Conservation (phyloP, 257 asterid genomes). For the Capsicum baccatum region DNA sequence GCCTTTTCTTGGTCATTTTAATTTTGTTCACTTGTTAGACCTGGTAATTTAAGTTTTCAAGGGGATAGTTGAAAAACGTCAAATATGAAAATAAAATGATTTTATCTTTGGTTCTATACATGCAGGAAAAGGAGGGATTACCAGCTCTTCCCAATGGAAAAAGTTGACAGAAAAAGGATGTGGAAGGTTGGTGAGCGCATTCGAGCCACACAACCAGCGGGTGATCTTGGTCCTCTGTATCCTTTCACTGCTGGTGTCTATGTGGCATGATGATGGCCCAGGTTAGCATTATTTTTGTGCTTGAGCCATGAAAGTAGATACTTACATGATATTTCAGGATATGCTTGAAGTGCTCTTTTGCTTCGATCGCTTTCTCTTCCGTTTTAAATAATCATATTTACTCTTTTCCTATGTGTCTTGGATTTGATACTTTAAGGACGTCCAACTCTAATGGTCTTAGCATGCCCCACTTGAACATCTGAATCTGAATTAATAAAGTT, state of each 20-base stretch:
- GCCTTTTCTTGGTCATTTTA: not conserved
- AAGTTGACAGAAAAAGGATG: conserved; percentile 88
- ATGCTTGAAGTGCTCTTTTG: not conserved
- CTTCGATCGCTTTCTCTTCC: too few relatives aligned
- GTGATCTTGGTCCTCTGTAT: conserved; percentile 85
- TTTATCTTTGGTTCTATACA: not conserved
- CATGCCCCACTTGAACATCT: conserved; percentile 1
- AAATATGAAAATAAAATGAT: not conserved
- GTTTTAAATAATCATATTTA: too few relatives aligned
- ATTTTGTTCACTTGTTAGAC: not conserved
- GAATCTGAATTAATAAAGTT: not conserved
- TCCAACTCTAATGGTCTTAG: not conserved
- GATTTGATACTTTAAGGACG: not conserved
- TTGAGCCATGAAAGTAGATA: not conserved
- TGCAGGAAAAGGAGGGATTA: conserved; percentile 83
- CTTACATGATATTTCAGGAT: not conserved
- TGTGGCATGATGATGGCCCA: conserved; percentile 95
- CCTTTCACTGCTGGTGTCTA: conserved; percentile 97
- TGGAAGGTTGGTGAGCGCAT: conserved; percentile 93
- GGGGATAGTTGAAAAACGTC: not conserved
- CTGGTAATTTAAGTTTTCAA: not conserved
- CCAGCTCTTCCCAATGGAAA: conserved; percentile 96
- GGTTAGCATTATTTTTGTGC: conserved; percentile 45
- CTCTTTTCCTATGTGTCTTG: not conserved
- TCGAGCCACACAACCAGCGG: conserved; percentile 67